These are phyloP conservation scores for Penicillium angulare DNA, from an alignment of 495 filamentous ascomycete genomes.

Conservation along the genomic window DNA sequence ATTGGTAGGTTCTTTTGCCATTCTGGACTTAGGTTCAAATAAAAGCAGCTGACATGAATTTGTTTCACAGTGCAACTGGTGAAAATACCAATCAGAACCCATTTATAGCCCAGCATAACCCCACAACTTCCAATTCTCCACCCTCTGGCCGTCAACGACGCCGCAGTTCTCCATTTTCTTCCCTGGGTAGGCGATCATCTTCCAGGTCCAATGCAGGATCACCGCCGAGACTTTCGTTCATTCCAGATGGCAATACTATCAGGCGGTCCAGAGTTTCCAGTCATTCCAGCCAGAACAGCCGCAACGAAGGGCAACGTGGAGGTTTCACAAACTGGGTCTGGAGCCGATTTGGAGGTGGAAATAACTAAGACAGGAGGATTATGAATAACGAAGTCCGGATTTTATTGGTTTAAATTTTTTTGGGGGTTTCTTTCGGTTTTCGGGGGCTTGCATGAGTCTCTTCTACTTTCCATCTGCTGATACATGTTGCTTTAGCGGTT, in stretches of 20 bases:
- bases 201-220: neutral
- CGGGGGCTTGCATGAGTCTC: too few relatives aligned
- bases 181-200: constrained; percentile 21
- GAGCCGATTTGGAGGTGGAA: constrained; percentile 36
- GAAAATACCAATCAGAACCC: constrained; percentile 36
- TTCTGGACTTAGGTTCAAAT: neutral
- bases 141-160: constrained; percentile 14
- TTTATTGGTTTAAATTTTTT: neutral
- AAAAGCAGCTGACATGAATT: neutral
- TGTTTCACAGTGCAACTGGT: constrained; percentile 10
- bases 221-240: neutral
- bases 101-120: constrained; percentile 26
- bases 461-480: neutral
- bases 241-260: constrained; percentile 5
- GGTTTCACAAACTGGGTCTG: constrained; percentile 39
- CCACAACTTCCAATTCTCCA: constrained; percentile 12
- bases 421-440: neutral
- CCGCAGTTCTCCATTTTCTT: constrained; percentile 19
- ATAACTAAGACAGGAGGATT: neutral
- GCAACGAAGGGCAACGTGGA: constrained; percentile 26
- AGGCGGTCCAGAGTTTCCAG: constrained; percentile 10
- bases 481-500: neutral
- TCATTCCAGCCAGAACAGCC: constrained; percentile 10
- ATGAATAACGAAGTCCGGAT: neutral
- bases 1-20: constrained; percentile 22